Conservation (phyloP, 1,139 yeast genomes). For the Kluyveromyces marxianus region DNA sequence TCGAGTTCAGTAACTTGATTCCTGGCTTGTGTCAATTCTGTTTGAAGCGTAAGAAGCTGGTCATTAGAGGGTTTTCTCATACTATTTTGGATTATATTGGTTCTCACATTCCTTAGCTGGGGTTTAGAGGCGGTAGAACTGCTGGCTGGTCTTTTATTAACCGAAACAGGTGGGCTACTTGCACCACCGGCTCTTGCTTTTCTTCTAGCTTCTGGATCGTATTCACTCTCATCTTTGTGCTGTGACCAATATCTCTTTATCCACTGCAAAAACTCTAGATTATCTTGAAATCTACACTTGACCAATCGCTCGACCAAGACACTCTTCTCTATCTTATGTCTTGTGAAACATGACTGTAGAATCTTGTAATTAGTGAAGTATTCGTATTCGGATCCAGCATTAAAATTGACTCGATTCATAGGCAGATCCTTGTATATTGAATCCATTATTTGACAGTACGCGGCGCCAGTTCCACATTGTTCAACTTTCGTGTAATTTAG, state of each 20-base stretch:
- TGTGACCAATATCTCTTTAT: slow-evolving; percentile 76
- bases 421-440: slow-evolving; percentile 77
- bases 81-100: slow-evolving; percentile 3
- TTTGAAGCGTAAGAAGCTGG: slow-evolving; percentile 27
- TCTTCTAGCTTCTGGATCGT: slow-evolving; percentile 60
- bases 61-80: slow-evolving; percentile 22
- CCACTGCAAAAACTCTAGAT: slow-evolving; percentile 92
- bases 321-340: slow-evolving; percentile 62
- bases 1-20: slow-evolving; percentile 37
- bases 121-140: slow-evolving; percentile 5
- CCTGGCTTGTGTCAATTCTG: slow-evolving; percentile 31
- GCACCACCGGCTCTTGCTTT: slow-evolving; percentile 22
- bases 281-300: slow-evolving; percentile 89
- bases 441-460: slow-evolving; percentile 87
- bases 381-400: slow-evolving; percentile 68
- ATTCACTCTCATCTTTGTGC: slow-evolving; percentile 56
- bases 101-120: slow-evolving; percentile 1
- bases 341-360: slow-evolving; percentile 67
- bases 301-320: slow-evolving; percentile 76
- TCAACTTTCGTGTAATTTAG: slow-evolving; percentile 72
- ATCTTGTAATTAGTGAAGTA: slow-evolving; percentile 75
- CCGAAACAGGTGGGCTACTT: background rate
- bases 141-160: background rate
- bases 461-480: slow-evolving; percentile 94
- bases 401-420: slow-evolving; percentile 65